Conservation (phyloP, 371 early-diverging fungal genomes). For the Mitosporidium daphniae region DNA sequence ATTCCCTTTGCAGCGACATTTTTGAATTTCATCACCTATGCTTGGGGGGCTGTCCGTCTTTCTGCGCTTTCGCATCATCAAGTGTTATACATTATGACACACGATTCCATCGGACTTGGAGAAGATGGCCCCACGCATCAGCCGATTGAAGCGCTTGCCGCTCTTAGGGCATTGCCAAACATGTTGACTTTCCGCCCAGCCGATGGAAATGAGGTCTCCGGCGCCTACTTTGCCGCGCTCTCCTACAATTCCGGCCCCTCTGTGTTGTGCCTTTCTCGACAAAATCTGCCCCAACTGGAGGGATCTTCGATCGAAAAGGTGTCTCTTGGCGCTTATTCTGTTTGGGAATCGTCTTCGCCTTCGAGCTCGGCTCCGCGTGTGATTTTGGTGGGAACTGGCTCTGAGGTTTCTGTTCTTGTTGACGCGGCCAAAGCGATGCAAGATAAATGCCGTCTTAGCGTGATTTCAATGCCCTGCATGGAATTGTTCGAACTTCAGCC, state of each 20-base stretch:
- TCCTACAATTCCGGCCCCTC: slow-evolving; percentile 26
- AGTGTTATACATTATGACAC: slow-evolving; percentile 82
- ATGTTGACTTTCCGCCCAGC: slow-evolving; percentile 53
- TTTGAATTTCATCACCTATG: slow-evolving; percentile 61
- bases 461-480: slow-evolving; percentile 79
- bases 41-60: slow-evolving; percentile 53
- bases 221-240: slow-evolving; percentile 42
- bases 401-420: slow-evolving; percentile 58
- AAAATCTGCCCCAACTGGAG: slow-evolving; percentile 56
- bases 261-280: slow-evolving; percentile 61
- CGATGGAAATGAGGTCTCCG: slow-evolving; percentile 78
- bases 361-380: slow-evolving; percentile 16
- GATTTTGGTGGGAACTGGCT: slow-evolving; percentile 58
- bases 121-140: slow-evolving; percentile 99
- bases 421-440: slow-evolving; percentile 32
- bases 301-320: slow-evolving; percentile 31
- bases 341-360: slow-evolving; percentile 34
- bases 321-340: slow-evolving; percentile 8
- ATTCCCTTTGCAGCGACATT: slow-evolving; percentile 79
- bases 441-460: slow-evolving; percentile 14
- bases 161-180: slow-evolving; percentile 74
- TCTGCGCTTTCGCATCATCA: slow-evolving; percentile 48
- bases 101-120: slow-evolving; percentile 86
- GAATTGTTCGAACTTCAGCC: slow-evolving; percentile 70
- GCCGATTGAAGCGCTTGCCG: slow-evolving; percentile 81